Evolutionary conservation across 768 basidiomycete species (phyloP), one percentile per base, ranked within the genome.

Genomic region (Guyanaporus albipodus): DNA sequence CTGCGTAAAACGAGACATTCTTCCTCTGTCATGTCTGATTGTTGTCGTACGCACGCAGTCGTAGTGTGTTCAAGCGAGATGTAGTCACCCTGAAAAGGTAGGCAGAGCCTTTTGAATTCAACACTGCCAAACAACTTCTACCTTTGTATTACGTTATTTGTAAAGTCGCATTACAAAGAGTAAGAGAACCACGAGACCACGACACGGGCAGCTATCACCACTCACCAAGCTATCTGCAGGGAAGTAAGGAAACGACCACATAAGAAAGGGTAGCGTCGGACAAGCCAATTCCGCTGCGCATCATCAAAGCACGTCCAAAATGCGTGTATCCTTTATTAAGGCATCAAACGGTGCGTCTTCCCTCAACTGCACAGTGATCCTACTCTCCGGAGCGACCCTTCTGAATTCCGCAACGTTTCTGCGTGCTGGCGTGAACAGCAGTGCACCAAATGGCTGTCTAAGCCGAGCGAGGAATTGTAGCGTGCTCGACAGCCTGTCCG

Each of bases 1-100:
- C 88, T 74, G 28, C 88, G 79, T 17, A 67, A 69, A 10, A 75
- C 80, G 3, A 82, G 64, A 21, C 17, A 49, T 4, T 44, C 50
- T 10, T 44, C 48, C 4, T 57, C 58, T 33, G 41, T 44, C 59
- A 59, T 59, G 43, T 38, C 36, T 17, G 18, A 38, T 44, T 11
- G 19, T 29, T 6, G 31, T 23, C 19, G 34, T 33, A 18, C 2
- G 12, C 11, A 8, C 8, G 4, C 8, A 8, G 27, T n/a, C n/a
- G n/a, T n/a, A n/a, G n/a, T n/a, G n/a, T n/a, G n/a, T n/a, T n/a
- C n/a, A n/a, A n/a, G n/a, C n/a, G n/a, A n/a, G n/a, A n/a, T 38
- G 28, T 26, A 12, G 35, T 32, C 24, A 15, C 26, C 29, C 38
- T 8, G 23, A 40, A 43, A 50, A 39, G 53, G 53, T 37, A 53